A percentile compares a stretch with the other conserved stretches of the same genome.
phyloP scores from a whole-genome alignment of 2,329 filamentous ascomycete genomes.

The Fusarium odoratissimum region DNA sequence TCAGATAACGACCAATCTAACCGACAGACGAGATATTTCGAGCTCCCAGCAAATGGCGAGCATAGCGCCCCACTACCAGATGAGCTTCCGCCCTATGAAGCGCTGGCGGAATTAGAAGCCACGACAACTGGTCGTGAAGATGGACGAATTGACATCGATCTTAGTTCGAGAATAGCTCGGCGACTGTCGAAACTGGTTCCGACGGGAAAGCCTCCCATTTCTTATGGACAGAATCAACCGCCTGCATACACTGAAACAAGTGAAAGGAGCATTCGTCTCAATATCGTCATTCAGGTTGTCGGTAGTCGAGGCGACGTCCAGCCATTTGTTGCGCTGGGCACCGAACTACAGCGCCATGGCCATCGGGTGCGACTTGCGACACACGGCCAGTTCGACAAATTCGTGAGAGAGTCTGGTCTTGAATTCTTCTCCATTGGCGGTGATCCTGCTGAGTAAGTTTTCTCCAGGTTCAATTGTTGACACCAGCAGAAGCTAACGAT shows the following conservation, averaged over 20 bases:
- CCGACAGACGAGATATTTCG: background rate
- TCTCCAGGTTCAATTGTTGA: accelerated
- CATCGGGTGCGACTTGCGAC: conserved; percentile 33
- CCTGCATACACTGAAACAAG: background rate
- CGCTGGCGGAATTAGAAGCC: background rate
- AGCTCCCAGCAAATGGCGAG: background rate
- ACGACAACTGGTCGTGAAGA: background rate
- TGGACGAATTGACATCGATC: conserved; percentile 19
- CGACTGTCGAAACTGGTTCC: conserved; percentile 1
- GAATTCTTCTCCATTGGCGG: conserved; percentile 23
- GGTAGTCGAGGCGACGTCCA: conserved; percentile 30
- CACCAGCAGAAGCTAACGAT: background rate
- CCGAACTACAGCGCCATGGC: conserved; percentile 20
- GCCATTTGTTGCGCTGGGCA: conserved; percentile 16
- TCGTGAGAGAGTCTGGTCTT: background rate
- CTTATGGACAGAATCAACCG: background rate
- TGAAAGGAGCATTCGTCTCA: background rate
- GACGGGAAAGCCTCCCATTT: background rate
- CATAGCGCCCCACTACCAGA: background rate
- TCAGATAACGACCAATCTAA: background rate
- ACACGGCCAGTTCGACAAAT: conserved; percentile 15
- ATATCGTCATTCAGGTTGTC: conserved; percentile 33
- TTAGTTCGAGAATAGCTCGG: conserved; percentile 8
- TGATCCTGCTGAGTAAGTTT: conserved; percentile 10
- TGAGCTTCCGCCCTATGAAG: background rate